These are phyloP conservation scores for Boletus barrowsii DNA, from an alignment of 768 basidiomycete species.

Conservation along the genomic window DNA sequence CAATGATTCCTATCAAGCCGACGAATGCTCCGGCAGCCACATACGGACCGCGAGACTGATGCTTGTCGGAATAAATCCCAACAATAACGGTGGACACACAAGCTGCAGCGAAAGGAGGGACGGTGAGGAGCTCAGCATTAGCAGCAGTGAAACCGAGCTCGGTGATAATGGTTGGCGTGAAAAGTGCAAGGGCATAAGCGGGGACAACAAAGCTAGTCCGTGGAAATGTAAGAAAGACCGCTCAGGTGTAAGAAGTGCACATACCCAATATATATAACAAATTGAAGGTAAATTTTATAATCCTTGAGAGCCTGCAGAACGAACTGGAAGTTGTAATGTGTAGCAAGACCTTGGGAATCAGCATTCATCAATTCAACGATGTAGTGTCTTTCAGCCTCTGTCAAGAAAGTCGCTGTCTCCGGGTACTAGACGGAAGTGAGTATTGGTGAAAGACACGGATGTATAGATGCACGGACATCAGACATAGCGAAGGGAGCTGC, in stretches of 20 bases:
- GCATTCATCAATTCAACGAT: conserved; percentile 40
- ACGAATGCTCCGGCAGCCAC: conserved; percentile 39
- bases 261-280: conserved; percentile 40
- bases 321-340: conserved; percentile 42
- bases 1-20: conserved; percentile 45
- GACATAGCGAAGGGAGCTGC: conserved; percentile 45
- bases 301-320: conserved; percentile 48
- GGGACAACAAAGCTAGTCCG: conserved; percentile 39
- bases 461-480: conserved; percentile 37
- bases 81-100: conserved; percentile 38
- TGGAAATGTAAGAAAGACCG: neutral
- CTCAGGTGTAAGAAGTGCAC: neutral
- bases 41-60: conserved; percentile 44
- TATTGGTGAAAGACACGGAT: neutral
- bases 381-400: conserved; percentile 38
- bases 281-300: conserved; percentile 36
- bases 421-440: conserved; percentile 7
- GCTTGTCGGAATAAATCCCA: conserved; percentile 42
- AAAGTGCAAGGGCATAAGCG: conserved; percentile 44
- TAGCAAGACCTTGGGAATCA: conserved; percentile 42
- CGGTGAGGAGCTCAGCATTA: conserved; percentile 45
- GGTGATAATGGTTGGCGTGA: conserved; percentile 46
- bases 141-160: conserved; percentile 49
- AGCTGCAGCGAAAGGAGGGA: conserved; percentile 45
- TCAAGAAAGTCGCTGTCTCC: conserved; percentile 23